These are phyloP conservation scores for Conidiobolus incongruus DNA, from an alignment of 371 early-diverging fungal genomes.

Conservation along the genomic window DNA sequence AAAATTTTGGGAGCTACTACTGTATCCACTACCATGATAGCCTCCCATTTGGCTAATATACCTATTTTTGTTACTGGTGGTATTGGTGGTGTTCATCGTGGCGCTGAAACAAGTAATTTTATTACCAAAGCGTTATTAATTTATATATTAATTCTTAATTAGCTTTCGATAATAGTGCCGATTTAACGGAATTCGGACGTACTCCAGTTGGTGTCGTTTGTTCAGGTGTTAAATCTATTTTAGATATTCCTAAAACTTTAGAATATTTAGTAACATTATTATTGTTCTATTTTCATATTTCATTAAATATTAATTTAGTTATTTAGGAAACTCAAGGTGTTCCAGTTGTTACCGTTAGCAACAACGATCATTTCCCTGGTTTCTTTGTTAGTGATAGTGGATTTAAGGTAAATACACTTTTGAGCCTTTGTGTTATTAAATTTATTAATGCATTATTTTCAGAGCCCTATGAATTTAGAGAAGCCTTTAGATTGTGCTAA, in stretches of 20 bases:
- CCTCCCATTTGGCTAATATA: conserved; percentile 68
- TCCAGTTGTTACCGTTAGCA: conserved; percentile 55
- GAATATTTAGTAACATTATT: too few relatives aligned
- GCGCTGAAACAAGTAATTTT: conserved; percentile 39
- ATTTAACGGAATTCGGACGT: conserved; percentile 69
- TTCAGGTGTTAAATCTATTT: conserved; percentile 82
- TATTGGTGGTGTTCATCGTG: conserved; percentile 89
- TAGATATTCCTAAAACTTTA: conserved; percentile 74
- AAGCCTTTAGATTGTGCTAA: conserved; percentile 27
- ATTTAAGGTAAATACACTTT: conserved; percentile 24
- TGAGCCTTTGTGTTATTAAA: too few relatives aligned
- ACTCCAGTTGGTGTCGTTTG: conserved; percentile 86
- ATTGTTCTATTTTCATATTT: too few relatives aligned
- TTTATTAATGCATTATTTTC: too few relatives aligned
- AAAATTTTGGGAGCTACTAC: conserved; percentile 68
- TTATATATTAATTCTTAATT: not conserved
- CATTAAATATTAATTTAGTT: too few relatives aligned
- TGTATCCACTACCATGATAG: conserved; percentile 69
- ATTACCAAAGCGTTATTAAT: not conserved
- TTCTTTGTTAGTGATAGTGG: conserved; percentile 57
- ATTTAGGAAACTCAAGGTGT: conserved; percentile 95
- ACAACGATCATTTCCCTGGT: conserved; percentile 48
- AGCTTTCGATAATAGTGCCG: conserved; percentile 77
- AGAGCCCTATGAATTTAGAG: conserved; percentile 5
- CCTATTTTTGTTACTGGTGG: conserved; percentile 87